Evolutionary conservation across 1,139 yeast genomes (phyloP), one percentile per base, ranked within the genome.

Genomic region (Sugiyamaella pinicola): DNA sequence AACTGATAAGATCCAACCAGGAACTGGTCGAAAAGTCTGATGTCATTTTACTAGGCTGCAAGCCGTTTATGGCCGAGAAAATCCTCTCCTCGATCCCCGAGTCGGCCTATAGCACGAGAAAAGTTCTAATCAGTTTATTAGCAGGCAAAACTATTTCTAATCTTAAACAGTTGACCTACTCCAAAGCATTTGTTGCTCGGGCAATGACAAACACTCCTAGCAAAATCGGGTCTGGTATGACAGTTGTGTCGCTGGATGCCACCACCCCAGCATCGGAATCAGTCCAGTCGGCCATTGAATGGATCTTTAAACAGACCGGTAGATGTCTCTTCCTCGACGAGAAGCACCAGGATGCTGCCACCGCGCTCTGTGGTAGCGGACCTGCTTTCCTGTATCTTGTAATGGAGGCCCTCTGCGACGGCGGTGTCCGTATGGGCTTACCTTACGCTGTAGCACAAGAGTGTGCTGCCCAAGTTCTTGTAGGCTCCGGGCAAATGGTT

Each of bases 181-280:
- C 53, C 39, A 59, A 60, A 38, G 67, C 74, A 6, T 52, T 67
- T 47, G 83, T 91, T 45, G 89, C 95, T 47, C 82, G 96, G 61
- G 96, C 95, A n/a, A 91, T 95, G 96, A 93, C 99, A 55, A 93
- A 93, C 71, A 93, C 99, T 0, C 98, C 99, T 3, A 95, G 97
- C 40, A 87, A 85, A 55, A 70, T 74, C 69, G 96, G 97, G 6
- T 82, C 84, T 64, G 99, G 98, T 49, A 89, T 95, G 79, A 96
- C 98, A 7, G 91, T 89, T 21, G 83, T 93, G 21, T 81, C 74
- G 38, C 63, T 70, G 59, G 72, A 68, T 49, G 62, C 61, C 24
- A 26, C 33, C 12, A 51, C 50, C 3, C 53, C 51, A 5, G 56
- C 61, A 22, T 52, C 93, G 2, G 83, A 85, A 61, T 76, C 87